Conservation (phyloP, 202 grass and related monocot species). For the Bolboschoenoplectus hybrid region DNA sequence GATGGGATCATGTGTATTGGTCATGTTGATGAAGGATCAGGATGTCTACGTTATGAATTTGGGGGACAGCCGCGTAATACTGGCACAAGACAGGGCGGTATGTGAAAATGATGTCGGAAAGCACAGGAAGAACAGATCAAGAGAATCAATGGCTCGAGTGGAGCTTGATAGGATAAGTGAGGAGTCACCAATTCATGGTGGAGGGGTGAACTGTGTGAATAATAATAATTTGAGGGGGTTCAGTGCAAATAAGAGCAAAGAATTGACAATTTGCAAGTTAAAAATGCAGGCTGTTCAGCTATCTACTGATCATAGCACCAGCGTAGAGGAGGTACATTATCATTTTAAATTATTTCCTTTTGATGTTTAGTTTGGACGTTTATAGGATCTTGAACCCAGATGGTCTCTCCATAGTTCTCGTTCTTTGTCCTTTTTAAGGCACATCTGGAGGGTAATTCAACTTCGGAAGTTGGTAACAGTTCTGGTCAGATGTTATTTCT, state of each 20-base stretch:
- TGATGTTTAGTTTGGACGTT: neutral
- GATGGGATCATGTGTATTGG: constrained; percentile 92
- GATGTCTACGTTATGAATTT: constrained; percentile 97
- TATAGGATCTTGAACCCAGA: constrained; percentile 14
- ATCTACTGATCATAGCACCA: constrained; percentile 81
- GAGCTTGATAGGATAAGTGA: constrained; percentile 91
- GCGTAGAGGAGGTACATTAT: constrained; percentile 70
- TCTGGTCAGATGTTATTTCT: neutral
- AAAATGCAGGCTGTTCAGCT: constrained; percentile 72
- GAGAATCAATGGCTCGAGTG: constrained; percentile 72
- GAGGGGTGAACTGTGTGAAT: constrained; percentile 44
- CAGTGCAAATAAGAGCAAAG: constrained; percentile 62
- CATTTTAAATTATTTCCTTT: constrained; percentile 29
- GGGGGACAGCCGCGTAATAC: constrained; percentile 82
- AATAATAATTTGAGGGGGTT: constrained; percentile 52
- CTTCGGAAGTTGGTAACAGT: neutral
- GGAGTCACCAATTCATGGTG: constrained; percentile 76
- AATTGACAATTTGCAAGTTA: constrained; percentile 73
- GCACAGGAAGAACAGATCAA: constrained; percentile 66
- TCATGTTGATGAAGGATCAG: constrained; percentile 97
- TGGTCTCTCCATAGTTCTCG: neutral
- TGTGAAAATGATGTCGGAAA: constrained; percentile 50
- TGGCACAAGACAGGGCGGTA: constrained; percentile 70
- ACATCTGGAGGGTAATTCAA: constrained; percentile 6
- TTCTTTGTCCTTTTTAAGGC: constrained; percentile 27